Conservation (phyloP, 306 rosid species). For the Prinsepia uniflora region DNA sequence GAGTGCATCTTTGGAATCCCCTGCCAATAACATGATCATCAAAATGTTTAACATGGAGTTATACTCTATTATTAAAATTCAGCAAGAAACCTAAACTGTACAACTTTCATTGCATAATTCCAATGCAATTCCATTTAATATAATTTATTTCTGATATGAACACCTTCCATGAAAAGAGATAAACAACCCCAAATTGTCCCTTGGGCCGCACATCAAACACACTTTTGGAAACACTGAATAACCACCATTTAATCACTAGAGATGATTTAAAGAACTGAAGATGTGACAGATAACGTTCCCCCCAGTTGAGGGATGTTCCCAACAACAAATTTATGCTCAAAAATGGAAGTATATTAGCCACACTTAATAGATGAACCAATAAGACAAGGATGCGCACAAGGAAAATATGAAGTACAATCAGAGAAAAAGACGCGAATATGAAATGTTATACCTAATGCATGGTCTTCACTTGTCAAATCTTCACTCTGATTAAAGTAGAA, state of each 20-base stretch:
- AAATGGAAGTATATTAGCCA: neutral
- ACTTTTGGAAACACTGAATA: too few species aligned
- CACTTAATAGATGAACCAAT: neutral
- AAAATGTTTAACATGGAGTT: neutral
- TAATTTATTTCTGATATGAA: neutral
- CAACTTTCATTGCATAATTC: neutral
- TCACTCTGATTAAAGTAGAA: constrained; percentile 47
- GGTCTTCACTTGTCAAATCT: constrained; percentile 36
- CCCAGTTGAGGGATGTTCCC: neutral
- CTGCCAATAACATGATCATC: constrained; percentile 34
- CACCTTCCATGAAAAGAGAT: neutral
- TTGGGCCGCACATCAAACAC: neutral
- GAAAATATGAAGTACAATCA: neutral
- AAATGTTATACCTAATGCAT: constrained; percentile 44
- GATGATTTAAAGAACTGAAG: neutral
- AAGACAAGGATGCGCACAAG: neutral
- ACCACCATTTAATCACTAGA: neutral
- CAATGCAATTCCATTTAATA: constrained; percentile 2
- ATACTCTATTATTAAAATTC: neutral
- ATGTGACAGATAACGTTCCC: neutral
- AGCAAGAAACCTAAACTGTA: constrained; percentile 7
- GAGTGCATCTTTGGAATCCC: constrained; percentile 76
- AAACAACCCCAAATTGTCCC: neutral
- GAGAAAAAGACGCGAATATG: constrained; percentile 6
- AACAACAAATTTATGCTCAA: neutral